Evolutionary conservation across 306 rosid species (phyloP), one percentile per base, ranked within the genome.

Genomic region (Coriaria nepalensis): DNA sequence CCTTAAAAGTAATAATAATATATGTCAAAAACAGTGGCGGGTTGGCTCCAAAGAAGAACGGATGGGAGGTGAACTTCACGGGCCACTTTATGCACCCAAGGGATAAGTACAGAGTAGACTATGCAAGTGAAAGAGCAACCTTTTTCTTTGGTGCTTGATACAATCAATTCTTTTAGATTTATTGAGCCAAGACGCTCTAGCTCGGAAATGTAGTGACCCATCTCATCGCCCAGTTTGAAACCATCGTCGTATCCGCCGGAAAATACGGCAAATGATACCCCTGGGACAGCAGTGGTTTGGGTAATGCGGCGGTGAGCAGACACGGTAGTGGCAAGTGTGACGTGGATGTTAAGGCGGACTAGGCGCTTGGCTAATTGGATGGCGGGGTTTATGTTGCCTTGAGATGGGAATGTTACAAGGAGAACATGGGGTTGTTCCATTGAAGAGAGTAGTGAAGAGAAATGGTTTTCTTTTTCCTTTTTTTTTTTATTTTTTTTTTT

Each of bases 231-330:
- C 8, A 6, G 0, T 0, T 7, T 44, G 51, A 11, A 6, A 6
- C 66, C 76, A 2, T 74, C 69, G 51, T 77, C 83, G 5, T 37
- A 47, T 49, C 78, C 81, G n/a, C 73, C 83, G 4, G 77, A 70
- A 68, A 70, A 62, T 11, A 50, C 7, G 43, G 60, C 62, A 9
- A 65, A 37, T 39, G 74, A 14, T 35, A 80, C 65, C 38, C 61
- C 58, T 0, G 39, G 46, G 7, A 57, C 4, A 42, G 60, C 14
- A 3, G 72, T 35, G 34, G 40, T 35, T 6, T 55, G 57, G 35
- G 10, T 6, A 37, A 76, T 42, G 29, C 50, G 60, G n/a, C 74
- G 60, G 50, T 45, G 41, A 37, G 37, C 57, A 4, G 2, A 1
- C 5, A 9, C 10, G 37, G 57, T 52, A 14, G 57, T 52, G 35